phyloP scores from a whole-genome alignment of 2,329 filamentous ascomycete genomes.

The Niveomyces coronatus region DNA sequence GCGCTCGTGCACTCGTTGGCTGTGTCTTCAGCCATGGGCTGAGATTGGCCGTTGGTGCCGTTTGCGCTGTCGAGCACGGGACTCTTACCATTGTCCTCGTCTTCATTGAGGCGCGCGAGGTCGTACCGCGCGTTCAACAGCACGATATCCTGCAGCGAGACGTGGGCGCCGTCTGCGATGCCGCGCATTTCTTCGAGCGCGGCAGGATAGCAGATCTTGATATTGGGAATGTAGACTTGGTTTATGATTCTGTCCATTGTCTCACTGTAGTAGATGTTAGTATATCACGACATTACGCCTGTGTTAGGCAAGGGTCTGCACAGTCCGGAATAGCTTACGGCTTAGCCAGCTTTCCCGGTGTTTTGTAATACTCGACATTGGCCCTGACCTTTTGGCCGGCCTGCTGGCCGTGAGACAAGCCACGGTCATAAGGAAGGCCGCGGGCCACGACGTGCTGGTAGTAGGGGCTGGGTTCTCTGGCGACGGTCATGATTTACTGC shows the following conservation, averaged over 20 bases:
- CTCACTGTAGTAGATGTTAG: conserved; percentile 3
- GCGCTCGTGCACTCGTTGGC: conserved; percentile 7
- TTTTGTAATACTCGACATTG: conserved; percentile 16
- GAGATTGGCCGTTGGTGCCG: not conserved
- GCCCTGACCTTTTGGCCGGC: conserved; percentile 13
- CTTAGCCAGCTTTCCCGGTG: conserved; percentile 14
- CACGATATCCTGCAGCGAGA: conserved; percentile 12
- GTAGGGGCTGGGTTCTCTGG: not conserved
- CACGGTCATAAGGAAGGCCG: conserved; percentile 16
- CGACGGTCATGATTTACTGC: not conserved
- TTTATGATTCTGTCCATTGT: conserved; percentile 12
- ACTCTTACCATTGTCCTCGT: not conserved
- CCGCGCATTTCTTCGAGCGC: conserved; percentile 13
- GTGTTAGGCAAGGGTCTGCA: too few relatives aligned
- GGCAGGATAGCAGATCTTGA: conserved; percentile 13
- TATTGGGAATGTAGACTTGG: conserved; percentile 15
- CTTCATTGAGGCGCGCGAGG: conserved; percentile 3
- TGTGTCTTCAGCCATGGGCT: not conserved
- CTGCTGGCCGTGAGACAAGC: conserved; percentile 14
- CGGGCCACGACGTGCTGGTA: conserved; percentile 17
- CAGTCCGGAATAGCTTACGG: too few relatives aligned
- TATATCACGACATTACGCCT: not conserved
- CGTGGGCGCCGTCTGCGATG: conserved; percentile 14
- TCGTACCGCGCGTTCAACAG: conserved; percentile 14
- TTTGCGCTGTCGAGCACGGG: not conserved